These are phyloP conservation scores for Danielia reshetovae DNA, from an alignment of 805 yeast species.

Conservation along the genomic window DNA sequence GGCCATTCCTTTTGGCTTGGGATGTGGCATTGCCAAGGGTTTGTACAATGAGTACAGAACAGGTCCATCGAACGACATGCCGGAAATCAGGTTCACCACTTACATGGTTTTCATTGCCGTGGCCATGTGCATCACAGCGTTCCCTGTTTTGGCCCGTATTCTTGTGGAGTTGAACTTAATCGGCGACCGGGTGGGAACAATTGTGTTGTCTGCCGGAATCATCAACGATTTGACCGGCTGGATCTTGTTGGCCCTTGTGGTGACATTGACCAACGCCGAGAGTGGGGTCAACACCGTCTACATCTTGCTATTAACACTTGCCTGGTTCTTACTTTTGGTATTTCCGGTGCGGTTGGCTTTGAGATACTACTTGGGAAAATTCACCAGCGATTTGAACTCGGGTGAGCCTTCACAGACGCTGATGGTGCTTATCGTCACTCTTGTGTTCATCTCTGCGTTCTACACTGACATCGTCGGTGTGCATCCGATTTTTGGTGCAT, in stretches of 20 bases:
- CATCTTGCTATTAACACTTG: constrained; percentile 60
- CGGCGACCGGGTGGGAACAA: constrained; percentile 65
- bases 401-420: constrained; percentile 62
- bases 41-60: constrained; percentile 53
- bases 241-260: constrained; percentile 71
- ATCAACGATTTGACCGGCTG: constrained; percentile 78
- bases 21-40: constrained; percentile 68
- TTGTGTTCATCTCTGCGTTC: constrained; percentile 65
- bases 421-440: constrained; percentile 49
- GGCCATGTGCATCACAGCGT: constrained; percentile 81
- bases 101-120: constrained; percentile 79
- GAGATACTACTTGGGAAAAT: constrained; percentile 39
- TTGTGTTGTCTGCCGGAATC: constrained; percentile 80
- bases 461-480: constrained; percentile 83
- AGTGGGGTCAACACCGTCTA: constrained; percentile 67
- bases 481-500: constrained; percentile 84
- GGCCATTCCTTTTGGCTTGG: constrained; percentile 78
- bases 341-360: constrained; percentile 54
- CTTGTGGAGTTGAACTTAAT: constrained; percentile 67
- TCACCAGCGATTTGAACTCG: constrained; percentile 52
- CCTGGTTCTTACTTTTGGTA: constrained; percentile 61
- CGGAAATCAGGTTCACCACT: constrained; percentile 57
- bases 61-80: constrained; percentile 19
- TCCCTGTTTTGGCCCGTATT: constrained; percentile 79
- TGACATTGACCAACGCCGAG: constrained; percentile 71